Evolutionary conservation across 495 filamentous ascomycete species (phyloP), one percentile per base, ranked within the genome.

Genomic region (Hapsidospora chrysogenum): DNA sequence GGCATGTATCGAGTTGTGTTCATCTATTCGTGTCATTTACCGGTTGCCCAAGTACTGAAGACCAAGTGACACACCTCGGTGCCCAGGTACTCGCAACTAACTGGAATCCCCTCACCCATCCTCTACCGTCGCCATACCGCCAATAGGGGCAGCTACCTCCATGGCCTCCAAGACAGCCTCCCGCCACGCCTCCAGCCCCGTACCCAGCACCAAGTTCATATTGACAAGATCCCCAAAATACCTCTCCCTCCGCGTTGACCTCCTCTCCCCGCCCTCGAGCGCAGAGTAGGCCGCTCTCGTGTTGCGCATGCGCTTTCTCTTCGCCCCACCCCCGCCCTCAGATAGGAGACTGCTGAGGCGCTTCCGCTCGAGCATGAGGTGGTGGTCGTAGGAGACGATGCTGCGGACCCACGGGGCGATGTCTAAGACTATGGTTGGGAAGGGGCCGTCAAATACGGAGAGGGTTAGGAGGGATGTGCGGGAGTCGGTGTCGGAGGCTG

Each of bases 211-310:
- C 20, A 67, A 47, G 6, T 60, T 49, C 6, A 72, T 61, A 41
- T 87, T 78, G 9, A 79, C 50, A 4, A 72, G 62, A 16, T 61
- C 61, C n/a, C 69, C 62, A 50, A 94, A 87, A 72, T 85, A 94
- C 33, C 68, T 66, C 51, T 89, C 84, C 35, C 69, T 72, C 31
- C 83, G 68, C 13, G 72, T 82, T 2, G 63, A 72, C 25, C 72
- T 68, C 44, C 89, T 72, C 29, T 65, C 64, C 1, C 84, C 76
- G 13, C 85, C 86, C 45, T 92, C 85, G 0, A 86, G 61, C 0
- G 87, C 92, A 9, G 79, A 80, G 25, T 85, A 69, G 18, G 81
- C 80, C 15, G 83, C 71, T 28, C 85, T 59, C 1, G 89, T 95
- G 0, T 66, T 86, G 17, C 89, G 60, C 46, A 73, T 65, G 13